Percentiles rank a stretch among this genome's conserved stretches.
Evolutionary conservation across 495 filamentous ascomycete genomes (phyloP).

Genomic region (Paragyromitra xinjiangensis): DNA sequence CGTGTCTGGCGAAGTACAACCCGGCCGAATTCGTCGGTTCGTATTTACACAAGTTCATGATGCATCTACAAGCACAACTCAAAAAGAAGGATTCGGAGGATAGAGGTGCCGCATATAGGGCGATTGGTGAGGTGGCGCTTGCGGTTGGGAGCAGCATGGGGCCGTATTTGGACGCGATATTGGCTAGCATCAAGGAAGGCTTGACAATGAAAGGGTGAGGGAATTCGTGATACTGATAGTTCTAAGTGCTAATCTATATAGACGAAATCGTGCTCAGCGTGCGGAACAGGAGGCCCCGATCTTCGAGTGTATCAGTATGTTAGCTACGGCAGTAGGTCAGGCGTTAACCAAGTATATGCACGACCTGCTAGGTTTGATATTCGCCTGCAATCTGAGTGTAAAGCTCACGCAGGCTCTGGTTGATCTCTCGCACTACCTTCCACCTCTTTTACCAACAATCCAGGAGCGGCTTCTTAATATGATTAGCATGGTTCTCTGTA

Average conservation of each 20-base stretch:
- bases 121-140: slow-evolving; percentile 95
- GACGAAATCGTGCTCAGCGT: slow-evolving; percentile 69
- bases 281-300: slow-evolving; percentile 83
- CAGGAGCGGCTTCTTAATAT: slow-evolving; percentile 94
- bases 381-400: slow-evolving; percentile 90
- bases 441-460: slow-evolving; percentile 88
- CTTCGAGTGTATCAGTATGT: slow-evolving; percentile 96
- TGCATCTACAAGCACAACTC: slow-evolving; percentile 91
- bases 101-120: slow-evolving; percentile 88
- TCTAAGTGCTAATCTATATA: slow-evolving; percentile 48
- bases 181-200: slow-evolving; percentile 90
- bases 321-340: slow-evolving; percentile 93
- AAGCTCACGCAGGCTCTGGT: slow-evolving; percentile 93
- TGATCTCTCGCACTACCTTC: slow-evolving; percentile 98
- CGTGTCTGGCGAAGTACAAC: slow-evolving; percentile 89
- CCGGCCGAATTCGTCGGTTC: slow-evolving; percentile 81
- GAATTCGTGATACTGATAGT: slow-evolving; percentile 40
- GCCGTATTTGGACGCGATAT: slow-evolving; percentile 92
- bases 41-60: slow-evolving; percentile 95
- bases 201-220: slow-evolving; percentile 77
- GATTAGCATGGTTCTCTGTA: slow-evolving; percentile 91
- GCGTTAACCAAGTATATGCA: slow-evolving; percentile 98
- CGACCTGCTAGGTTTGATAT: slow-evolving; percentile 91
- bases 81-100: slow-evolving; percentile 84
- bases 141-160: slow-evolving; percentile 86